phyloP scores from a whole-genome alignment of 2,329 filamentous ascomycete species.

The Paecilomyces niveus region DNA sequence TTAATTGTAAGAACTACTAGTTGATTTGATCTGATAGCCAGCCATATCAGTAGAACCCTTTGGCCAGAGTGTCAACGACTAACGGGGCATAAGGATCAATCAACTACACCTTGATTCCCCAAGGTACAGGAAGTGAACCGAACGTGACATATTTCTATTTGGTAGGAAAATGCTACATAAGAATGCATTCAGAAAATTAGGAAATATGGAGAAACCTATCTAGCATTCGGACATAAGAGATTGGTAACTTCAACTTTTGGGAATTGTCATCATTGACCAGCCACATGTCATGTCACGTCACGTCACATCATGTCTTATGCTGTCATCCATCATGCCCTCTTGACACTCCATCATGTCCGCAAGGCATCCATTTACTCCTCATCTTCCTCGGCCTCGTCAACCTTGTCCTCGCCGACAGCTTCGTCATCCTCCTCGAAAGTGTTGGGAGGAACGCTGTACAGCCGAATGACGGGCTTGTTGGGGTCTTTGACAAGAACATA shows the following conservation, averaged over 20 bases:
- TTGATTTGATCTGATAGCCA: no score
- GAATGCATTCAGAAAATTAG: not conserved
- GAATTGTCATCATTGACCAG: not conserved
- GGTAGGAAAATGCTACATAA: not conserved
- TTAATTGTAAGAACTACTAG: no score
- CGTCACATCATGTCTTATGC: not conserved
- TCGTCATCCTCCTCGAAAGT: conserved; percentile 88
- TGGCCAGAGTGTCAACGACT: not conserved
- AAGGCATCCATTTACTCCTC: conserved; percentile 24
- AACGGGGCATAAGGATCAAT: not conserved
- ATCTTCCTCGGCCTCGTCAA: conserved; percentile 51
- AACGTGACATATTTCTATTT: not conserved
- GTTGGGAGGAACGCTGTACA: conserved; percentile 82
- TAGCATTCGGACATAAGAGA: not conserved
- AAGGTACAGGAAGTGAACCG: not conserved
- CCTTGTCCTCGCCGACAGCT: conserved; percentile 47
- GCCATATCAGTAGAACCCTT: not conserved
- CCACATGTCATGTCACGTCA: not conserved
- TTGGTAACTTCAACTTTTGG: not conserved
- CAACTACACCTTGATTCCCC: not conserved
- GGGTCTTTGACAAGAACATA: conserved; percentile 69
- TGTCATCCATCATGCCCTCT: not conserved
- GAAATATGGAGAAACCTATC: not conserved
- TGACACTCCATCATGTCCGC: not conserved
- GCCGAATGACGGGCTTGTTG: conserved; percentile 88